Evolutionary conservation across 192 early-diverging fungal genomes (phyloP).

Genomic region (Linnemannia zychae): DNA sequence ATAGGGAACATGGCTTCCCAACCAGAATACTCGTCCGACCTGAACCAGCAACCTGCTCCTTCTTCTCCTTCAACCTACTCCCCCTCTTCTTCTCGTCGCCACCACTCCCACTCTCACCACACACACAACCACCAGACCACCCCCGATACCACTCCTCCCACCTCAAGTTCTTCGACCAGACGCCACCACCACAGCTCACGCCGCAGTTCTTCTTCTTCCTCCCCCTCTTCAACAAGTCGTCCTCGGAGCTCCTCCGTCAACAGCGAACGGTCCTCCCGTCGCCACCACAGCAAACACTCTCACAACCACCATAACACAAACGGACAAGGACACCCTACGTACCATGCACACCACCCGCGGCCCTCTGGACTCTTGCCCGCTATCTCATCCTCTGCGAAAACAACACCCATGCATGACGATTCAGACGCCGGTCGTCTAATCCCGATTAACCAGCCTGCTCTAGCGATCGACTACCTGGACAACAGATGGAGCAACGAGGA

Average conservation of each 20-base stretch:
- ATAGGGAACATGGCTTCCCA: background rate
- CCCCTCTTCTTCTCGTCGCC: background rate
- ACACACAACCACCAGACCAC: background rate
- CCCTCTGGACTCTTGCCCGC: background rate
- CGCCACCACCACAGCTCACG: background rate
- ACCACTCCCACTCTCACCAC: background rate
- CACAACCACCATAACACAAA: background rate
- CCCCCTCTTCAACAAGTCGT: background rate
- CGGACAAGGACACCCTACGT: background rate
- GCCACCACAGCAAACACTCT: constrained; percentile 1
- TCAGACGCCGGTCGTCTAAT: constrained; percentile 50
- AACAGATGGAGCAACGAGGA: constrained; percentile 68
- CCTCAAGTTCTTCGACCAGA: background rate
- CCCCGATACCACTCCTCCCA: background rate
- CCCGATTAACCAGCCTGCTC: constrained; percentile 47
- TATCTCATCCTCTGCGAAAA: constrained; percentile 21
- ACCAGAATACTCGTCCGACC: background rate
- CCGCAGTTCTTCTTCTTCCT: background rate
- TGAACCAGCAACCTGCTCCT: background rate
- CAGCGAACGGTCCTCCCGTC: constrained; percentile 26
- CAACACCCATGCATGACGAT: constrained; percentile 51
- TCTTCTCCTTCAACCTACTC: background rate
- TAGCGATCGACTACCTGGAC: constrained; percentile 71
- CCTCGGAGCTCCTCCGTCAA: constrained; percentile 38
- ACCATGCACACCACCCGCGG: background rate